Conservation (phyloP, 108 stramenopile genomes). For the Pseudonitzschia pungens region DNA sequence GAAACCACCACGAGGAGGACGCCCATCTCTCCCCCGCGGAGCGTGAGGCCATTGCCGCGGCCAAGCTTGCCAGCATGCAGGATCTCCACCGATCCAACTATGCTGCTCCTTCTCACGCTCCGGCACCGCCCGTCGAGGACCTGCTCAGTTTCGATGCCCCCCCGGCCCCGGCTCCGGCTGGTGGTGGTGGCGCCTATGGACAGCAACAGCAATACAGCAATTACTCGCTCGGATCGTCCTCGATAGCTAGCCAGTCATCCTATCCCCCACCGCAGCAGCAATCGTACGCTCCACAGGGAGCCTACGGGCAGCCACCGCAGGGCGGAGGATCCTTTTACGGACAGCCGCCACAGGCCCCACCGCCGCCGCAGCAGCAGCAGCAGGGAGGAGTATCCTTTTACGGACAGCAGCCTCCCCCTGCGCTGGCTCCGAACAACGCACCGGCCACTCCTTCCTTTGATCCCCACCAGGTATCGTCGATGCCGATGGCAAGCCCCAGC, state of each 20-base stretch:
- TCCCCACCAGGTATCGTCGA: neutral
- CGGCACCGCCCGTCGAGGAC: conserved; percentile 21
- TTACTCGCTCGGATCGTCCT: conserved; percentile 25
- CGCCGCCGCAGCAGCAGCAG: conserved; percentile 1
- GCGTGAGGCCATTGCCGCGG: conserved; percentile 44
- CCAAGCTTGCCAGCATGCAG: conserved; percentile 49
- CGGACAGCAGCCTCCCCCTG: conserved; percentile 13
- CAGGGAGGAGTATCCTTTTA: neutral
- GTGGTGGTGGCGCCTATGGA: conserved; percentile 7
- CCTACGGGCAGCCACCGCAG: neutral
- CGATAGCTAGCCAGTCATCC: neutral
- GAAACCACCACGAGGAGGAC: conserved; percentile 21
- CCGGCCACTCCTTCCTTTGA: conserved; percentile 15
- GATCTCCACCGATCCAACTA: conserved; percentile 24
- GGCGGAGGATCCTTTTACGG: conserved; percentile 6
- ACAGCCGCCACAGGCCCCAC: conserved; percentile 28
- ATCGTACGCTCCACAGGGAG: neutral
- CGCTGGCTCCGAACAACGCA: neutral
- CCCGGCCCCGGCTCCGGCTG: conserved; percentile 21
- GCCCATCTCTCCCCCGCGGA: conserved; percentile 41
- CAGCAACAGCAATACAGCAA: conserved; percentile 37
- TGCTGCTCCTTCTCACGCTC: conserved; percentile 9
- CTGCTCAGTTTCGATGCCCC: conserved; percentile 40
- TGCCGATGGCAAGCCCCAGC: conserved; percentile 30
- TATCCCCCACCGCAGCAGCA: too few relatives aligned